Evolutionary conservation across 257 asterid genomes (phyloP).

Genomic region (Scutellaria baicalensis): DNA sequence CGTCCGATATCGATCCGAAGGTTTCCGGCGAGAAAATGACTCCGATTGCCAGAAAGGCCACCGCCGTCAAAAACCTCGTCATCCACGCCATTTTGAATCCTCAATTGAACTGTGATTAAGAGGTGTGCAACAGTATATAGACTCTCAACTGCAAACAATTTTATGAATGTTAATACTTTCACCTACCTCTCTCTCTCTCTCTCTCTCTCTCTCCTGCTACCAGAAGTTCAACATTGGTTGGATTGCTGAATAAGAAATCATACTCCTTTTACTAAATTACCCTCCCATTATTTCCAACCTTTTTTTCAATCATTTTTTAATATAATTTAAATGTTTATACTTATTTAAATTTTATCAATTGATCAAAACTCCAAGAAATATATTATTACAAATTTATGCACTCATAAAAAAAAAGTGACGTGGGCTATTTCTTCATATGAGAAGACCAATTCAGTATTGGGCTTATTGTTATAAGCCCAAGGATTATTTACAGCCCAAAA

Average conservation of each 20-base stretch:
- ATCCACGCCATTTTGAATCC: slow-evolving; percentile 66
- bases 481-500: no score
- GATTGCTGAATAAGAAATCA: background rate
- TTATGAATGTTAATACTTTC: background rate
- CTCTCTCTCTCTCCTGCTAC: slow-evolving; percentile 1
- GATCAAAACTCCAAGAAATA: no score
- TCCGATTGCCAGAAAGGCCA: slow-evolving; percentile 78
- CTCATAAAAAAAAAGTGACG: no score
- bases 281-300: no score
- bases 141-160: background rate
- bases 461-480: no score
- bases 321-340: no score
- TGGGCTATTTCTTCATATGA: no score
- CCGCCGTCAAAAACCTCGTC: slow-evolving; percentile 63
- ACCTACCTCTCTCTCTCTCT: background rate
- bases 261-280: background rate
- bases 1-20: slow-evolving; percentile 69
- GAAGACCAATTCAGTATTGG: no score
- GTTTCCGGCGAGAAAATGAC: slow-evolving; percentile 83
- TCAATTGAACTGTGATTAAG: background rate
- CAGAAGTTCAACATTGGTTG: background rate
- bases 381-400: no score
- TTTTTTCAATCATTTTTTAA: no score
- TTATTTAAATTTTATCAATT: no score
- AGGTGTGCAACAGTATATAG: background rate